These are phyloP conservation scores for Solanum gracilifrons DNA, from an alignment of 257 asterid genomes.

Conservation along the genomic window DNA sequence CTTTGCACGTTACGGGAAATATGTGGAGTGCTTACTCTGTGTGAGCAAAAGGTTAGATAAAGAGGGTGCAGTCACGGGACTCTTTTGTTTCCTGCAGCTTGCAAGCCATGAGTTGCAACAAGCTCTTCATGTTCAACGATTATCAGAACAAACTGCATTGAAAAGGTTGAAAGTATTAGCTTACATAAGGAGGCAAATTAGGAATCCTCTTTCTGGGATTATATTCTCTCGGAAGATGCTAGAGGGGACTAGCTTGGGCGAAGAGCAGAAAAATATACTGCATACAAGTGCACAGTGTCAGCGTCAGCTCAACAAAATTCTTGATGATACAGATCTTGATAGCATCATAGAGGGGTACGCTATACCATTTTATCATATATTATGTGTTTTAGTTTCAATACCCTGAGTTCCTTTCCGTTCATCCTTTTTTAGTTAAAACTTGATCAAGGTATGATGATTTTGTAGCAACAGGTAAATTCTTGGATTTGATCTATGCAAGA, in stretches of 20 bases:
- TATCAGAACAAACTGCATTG: constrained; percentile 68
- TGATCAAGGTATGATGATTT: not conserved
- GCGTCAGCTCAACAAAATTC: constrained; percentile 70
- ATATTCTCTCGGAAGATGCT: constrained; percentile 71
- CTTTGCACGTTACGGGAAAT: constrained; percentile 50
- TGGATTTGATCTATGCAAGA: not conserved
- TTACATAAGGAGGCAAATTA: constrained; percentile 71
- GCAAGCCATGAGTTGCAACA: constrained; percentile 94
- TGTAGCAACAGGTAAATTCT: not conserved
- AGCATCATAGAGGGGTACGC: constrained; percentile 76
- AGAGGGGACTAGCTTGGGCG: constrained; percentile 66
- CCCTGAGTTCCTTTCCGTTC: not conserved
- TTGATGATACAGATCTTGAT: constrained; percentile 92
- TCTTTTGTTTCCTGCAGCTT: constrained; percentile 85
- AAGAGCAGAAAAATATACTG: constrained; percentile 57
- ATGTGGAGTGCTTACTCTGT: constrained; percentile 66
- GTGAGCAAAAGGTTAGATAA: constrained; percentile 67
- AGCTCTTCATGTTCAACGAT: constrained; percentile 74
- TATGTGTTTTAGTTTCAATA: not conserved
- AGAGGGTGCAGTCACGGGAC: constrained; percentile 68
- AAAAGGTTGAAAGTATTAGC: constrained; percentile 62
- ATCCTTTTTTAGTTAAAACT: not conserved
- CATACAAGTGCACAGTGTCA: constrained; percentile 68
- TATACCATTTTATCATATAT: not conserved
- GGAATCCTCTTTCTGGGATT: constrained; percentile 85